A percentile compares a stretch with the other conserved stretches of the same genome.
phyloP scores from a whole-genome alignment of 2,329 filamentous ascomycete genomes.

The Talaromyces verruculosus region DNA sequence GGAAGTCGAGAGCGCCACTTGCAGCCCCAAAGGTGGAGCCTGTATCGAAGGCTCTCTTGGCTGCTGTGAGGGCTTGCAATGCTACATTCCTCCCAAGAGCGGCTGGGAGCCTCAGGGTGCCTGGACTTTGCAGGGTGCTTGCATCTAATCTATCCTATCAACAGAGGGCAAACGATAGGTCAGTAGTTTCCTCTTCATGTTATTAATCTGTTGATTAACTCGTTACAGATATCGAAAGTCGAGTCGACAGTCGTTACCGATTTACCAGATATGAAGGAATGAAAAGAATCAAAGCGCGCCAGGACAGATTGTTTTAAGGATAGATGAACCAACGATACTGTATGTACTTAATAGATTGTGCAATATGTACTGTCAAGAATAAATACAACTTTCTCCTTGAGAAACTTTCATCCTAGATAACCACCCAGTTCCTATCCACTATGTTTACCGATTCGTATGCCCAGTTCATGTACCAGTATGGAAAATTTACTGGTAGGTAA shows the following conservation, averaged over 20 bases:
- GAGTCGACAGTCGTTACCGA: not conserved
- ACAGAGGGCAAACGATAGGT: not conserved
- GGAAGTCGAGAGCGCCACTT: not conserved
- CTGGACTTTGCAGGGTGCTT: slow-evolving; percentile 12
- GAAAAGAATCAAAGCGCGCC: not conserved
- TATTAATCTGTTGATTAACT: not conserved
- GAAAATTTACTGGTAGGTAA: slow-evolving; percentile 25
- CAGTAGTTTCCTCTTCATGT: not conserved
- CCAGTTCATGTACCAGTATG: not conserved
- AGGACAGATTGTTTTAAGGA: not conserved
- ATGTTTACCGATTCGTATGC: not conserved
- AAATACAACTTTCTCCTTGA: not conserved
- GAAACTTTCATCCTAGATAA: not conserved
- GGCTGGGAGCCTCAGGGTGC: slow-evolving; percentile 13
- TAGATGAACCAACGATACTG: slow-evolving; percentile 8
- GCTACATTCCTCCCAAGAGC: slow-evolving; percentile 19
- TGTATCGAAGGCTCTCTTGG: not conserved
- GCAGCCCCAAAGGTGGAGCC: slow-evolving; percentile 18
- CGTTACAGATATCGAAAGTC: not conserved
- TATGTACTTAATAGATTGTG: slow-evolving; percentile 16
- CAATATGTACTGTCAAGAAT: slow-evolving; percentile 4
- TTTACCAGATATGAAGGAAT: not conserved
- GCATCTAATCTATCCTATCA: not conserved
- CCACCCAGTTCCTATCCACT: not conserved
- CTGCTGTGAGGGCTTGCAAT: slow-evolving; percentile 17